These are phyloP conservation scores for Hibiscus syriacus DNA, from an alignment of 345 rosid species.

Conservation along the genomic window DNA sequence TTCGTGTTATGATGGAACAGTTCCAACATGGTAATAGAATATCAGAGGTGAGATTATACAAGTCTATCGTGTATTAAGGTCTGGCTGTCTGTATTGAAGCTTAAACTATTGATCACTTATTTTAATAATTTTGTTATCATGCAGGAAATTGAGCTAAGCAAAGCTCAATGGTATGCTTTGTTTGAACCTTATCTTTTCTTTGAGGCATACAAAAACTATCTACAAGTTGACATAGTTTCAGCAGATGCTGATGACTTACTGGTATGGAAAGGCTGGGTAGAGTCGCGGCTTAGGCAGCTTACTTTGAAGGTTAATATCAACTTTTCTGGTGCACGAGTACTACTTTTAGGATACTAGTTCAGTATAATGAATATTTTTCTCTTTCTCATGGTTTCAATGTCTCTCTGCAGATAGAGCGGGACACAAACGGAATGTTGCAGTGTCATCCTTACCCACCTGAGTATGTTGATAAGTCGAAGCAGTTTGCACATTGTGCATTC, in stretches of 20 bases:
- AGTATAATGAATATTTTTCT: background rate
- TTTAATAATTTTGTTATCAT: constrained; percentile 1
- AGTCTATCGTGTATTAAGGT: background rate
- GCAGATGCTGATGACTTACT: constrained; percentile 49
- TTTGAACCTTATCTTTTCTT: constrained; percentile 60
- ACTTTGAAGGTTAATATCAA: constrained; percentile 44
- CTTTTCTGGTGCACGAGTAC: background rate
- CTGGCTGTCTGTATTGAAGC: background rate
- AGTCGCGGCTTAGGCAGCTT: constrained; percentile 64
- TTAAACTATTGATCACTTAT: constrained; percentile 6
- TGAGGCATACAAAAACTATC: constrained; percentile 64
- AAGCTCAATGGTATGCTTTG: constrained; percentile 50
- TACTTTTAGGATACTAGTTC: background rate
- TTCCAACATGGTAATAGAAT: constrained; percentile 49
- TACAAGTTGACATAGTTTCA: constrained; percentile 59
- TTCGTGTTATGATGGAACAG: constrained; percentile 64
- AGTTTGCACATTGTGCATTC: constrained; percentile 50
- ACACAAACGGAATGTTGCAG: constrained; percentile 63
- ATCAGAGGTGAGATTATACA: constrained; percentile 36
- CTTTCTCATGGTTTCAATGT: constrained; percentile 10
- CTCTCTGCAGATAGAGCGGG: constrained; percentile 57
- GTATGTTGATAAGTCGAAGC: constrained; percentile 43
- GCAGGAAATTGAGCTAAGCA: constrained; percentile 59
- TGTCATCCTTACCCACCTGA: constrained; percentile 72
- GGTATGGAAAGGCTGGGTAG: constrained; percentile 79